Conservation (phyloP, 495 filamentous ascomycete genomes). For the Penicillium waksmanii region DNA sequence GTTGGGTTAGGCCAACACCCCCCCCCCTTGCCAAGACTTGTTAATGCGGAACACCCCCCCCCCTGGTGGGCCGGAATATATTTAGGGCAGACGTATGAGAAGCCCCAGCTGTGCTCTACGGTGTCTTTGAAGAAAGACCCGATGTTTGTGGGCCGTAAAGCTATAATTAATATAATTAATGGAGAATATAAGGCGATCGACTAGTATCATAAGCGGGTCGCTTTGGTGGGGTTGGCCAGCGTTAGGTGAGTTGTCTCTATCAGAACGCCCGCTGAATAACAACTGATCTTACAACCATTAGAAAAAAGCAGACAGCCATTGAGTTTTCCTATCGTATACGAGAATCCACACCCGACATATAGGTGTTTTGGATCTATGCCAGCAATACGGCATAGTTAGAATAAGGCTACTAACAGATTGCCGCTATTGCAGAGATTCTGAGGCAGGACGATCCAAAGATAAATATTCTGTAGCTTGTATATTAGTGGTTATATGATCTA, state of each 20-base stretch:
- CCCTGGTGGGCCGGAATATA: no score
- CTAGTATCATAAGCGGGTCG: neutral
- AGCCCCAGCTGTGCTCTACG: neutral
- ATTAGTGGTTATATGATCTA: slow-evolving; percentile 20
- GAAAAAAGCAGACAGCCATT: slow-evolving; percentile 59
- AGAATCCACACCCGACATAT: slow-evolving; percentile 32
- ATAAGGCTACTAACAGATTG: slow-evolving; percentile 48
- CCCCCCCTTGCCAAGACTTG: no score
- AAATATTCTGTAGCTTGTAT: slow-evolving; percentile 24
- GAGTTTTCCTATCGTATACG: slow-evolving; percentile 46
- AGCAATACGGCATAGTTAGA: slow-evolving; percentile 41
- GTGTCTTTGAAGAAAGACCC: neutral
- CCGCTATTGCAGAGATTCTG: slow-evolving; percentile 32
- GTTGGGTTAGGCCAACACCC: no score
- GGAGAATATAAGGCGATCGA: neutral
- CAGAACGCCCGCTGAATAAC: neutral
- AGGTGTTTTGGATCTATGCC: slow-evolving; percentile 47
- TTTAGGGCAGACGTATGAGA: no score
- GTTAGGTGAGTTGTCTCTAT: neutral
- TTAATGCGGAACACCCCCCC: no score
- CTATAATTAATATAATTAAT: neutral
- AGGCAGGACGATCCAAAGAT: slow-evolving; percentile 19
- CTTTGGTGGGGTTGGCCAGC: neutral
- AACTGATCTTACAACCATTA: neutral
- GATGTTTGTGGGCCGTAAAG: neutral